A percentile compares a stretch with the other conserved stretches of the same genome.
These are phyloP conservation scores for Amaranthus hypochondriacus DNA, from an alignment of 148 eudicot species.

Conservation along the genomic window DNA sequence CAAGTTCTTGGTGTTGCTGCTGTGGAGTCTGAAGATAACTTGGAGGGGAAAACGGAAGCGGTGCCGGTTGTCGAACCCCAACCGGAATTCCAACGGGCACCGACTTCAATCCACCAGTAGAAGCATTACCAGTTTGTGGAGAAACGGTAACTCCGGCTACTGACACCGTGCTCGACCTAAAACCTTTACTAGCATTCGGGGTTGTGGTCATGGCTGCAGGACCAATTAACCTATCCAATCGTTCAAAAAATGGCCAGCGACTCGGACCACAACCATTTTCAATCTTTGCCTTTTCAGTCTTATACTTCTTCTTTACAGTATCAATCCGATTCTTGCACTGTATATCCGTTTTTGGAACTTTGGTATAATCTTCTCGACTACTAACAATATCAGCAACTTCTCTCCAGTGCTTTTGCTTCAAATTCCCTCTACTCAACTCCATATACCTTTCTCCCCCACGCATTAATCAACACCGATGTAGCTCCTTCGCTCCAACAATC, in stretches of 20 bases:
- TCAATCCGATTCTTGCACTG: slow-evolving; percentile 94
- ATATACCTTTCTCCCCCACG: slow-evolving; percentile 92
- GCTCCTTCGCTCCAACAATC: slow-evolving; percentile 97
- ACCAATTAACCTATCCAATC: slow-evolving; percentile 59
- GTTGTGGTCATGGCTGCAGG: slow-evolving; percentile 26
- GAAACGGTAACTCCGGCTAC: not conserved
- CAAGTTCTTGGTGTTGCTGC: not conserved
- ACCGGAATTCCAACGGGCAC: slow-evolving; percentile 66
- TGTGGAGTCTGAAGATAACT: slow-evolving; percentile 7
- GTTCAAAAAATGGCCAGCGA: slow-evolving; percentile 59
- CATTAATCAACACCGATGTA: slow-evolving; percentile 72
- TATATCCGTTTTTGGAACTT: slow-evolving; percentile 60
- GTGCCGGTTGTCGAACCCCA: slow-evolving; percentile 28
- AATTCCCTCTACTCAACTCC: slow-evolving; percentile 69
- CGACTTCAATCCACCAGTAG: not conserved
- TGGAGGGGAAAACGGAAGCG: slow-evolving; percentile 3
- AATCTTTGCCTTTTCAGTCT: slow-evolving; percentile 56
- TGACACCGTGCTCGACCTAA: not conserved
- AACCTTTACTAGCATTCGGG: not conserved
- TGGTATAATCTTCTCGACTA: slow-evolving; percentile 40
- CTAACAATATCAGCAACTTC: slow-evolving; percentile 76
- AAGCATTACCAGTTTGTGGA: not conserved
- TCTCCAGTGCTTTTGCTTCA: slow-evolving; percentile 90
- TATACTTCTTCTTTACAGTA: slow-evolving; percentile 76
- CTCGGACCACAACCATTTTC: slow-evolving; percentile 37